Base-by-base conservation (phyloP, 2,329 filamentous ascomycete species). In the Nemania sp. region DNA sequence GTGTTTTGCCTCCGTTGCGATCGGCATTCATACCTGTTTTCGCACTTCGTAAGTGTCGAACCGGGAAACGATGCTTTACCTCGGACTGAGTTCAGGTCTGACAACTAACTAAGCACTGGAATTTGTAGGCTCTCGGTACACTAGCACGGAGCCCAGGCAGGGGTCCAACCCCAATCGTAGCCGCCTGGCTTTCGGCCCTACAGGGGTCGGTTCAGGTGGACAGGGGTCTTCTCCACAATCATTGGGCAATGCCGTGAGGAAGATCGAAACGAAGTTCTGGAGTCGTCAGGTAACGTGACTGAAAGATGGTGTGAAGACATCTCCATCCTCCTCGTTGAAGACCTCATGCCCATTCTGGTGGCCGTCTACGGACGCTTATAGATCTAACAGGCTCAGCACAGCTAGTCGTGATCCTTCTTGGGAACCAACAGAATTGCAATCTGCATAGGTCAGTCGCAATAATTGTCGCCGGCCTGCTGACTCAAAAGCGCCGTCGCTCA, bases 201-300 rank as follows among this genome's bases (percentile, higher is more conserved):
- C 64, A 64, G 54, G 64, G 62, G 49, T 59, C 56, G 59, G 34
- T 61, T 66, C 64, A 67, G 64, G 60, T 53, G 65, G 59, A 43
- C 66, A 68, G 46, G 67, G 68, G 60, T 67, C 54, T 52, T 64
- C 56, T 59, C 31, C 54, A 54, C 22, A 31, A 50, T 57, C 54
- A 70, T 70, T 70, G 67, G 68, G 44, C 45, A 31, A 46, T 19
- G 33, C n/a, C 49, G 46, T 60, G 55, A 64, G 56, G 56, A 62
- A 64, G 34, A 46, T 54, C 45, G 54, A 56, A 56, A 55, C 61
- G 56, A 60, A 52, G 30, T 51, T 60, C 56, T 59, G 56, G 61
- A 58, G 52, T 56, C 59, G 52, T 49, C 51, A 49, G 64, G 61
- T 65, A 69, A 70, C 66, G 66, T 66, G 66, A 68, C 61, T 15